Base-by-base conservation (phyloP, 2,329 filamentous ascomycete genomes). In the Knoxdaviesia proteae region DNA sequence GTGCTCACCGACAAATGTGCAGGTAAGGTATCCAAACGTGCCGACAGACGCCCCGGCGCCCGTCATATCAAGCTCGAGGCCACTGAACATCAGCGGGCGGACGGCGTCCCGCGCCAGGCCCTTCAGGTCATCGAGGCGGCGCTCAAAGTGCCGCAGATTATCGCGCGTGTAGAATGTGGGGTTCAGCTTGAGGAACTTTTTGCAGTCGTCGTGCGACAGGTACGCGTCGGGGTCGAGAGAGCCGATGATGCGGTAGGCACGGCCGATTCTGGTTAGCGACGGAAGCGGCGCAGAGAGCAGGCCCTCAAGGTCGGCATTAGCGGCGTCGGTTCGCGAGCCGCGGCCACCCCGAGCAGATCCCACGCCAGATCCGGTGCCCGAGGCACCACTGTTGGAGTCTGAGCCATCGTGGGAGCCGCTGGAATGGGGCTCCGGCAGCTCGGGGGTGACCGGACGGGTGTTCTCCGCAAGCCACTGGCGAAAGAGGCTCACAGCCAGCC, bases 391-490 rank as follows among this genome's bases (percentile, higher is more conserved):
- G 40, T 46, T 49, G 38, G 30, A 41, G 32, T 47, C 44, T 34
- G 42, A 38, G n/a, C 34, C 34, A 20, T 35, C 39, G 2, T 40
- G 42, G 5, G 41, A 39, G 8, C 42, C 47, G 29, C 33, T 40
- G 6, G 46, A 39, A 34, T 35, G 37, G 30, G 9, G 36, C 20
- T 3, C 33, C n/a, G 33, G 8, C n/a, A 35, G 40, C 6, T 10
- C 9, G 44, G 46, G 42, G 8, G 61, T 74, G 4, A 78, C 70
- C 0, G 84, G 80, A 2, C 82, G 80, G 5, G 83, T 93, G 57
- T 86, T 88, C 52, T 94, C 87, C 4, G 84, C 84, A 6, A 94
- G 67, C 86, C 87, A 94, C 58, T 94, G 84, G 4, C 88, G 73
- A 61, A 94, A 96, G 8, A 94, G 65, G 37, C 75, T 83, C 40